Evolutionary conservation across 495 filamentous ascomycete genomes (phyloP).

Genomic region (Penicillium silybi): DNA sequence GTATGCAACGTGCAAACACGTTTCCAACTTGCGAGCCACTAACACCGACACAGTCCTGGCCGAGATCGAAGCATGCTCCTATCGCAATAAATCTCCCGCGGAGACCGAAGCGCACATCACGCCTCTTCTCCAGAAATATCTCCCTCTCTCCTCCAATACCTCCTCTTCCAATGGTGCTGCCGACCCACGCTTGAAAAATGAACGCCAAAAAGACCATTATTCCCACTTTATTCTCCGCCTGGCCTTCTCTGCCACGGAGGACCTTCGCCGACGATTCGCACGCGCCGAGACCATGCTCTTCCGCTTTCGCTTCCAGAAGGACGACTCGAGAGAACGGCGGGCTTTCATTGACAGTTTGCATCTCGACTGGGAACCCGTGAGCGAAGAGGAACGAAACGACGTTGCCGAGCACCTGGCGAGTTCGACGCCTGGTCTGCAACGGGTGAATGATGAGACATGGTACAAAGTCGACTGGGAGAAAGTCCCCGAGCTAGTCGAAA

Average conservation of each 20-base stretch:
- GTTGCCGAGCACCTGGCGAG: conserved; percentile 49
- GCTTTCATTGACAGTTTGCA: conserved; percentile 75
- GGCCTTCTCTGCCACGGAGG: conserved; percentile 87
- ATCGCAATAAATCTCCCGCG: conserved; percentile 76
- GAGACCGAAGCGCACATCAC: conserved; percentile 79
- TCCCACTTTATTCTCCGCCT: conserved; percentile 95
- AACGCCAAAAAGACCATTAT: conserved; percentile 96
- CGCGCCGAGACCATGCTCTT: conserved; percentile 88
- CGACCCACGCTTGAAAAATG: conserved; percentile 52
- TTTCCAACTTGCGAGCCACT: conserved; percentile 1
- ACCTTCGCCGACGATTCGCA: conserved; percentile 82
- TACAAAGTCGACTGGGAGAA: conserved; percentile 94
- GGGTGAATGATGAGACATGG: conserved; percentile 74
- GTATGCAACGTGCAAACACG: conserved; percentile 39
- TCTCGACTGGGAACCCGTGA: conserved; percentile 77
- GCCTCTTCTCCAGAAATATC: conserved; percentile 76
- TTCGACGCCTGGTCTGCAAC: conserved; percentile 50
- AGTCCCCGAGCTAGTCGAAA: conserved; percentile 86
- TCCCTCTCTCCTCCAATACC: conserved; percentile 76
- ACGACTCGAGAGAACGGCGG: conserved; percentile 63
- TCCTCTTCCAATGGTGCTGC: conserved; percentile 49
- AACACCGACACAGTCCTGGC: conserved; percentile 64
- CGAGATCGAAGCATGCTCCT: conserved; percentile 92
- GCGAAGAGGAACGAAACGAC: conserved; percentile 66
- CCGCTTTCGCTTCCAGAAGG: conserved; percentile 66